Evolutionary conservation across 176 grass and related monocot genomes (phyloP), one percentile per base, ranked within the genome.

Genomic region (Aechmea fasciata): DNA sequence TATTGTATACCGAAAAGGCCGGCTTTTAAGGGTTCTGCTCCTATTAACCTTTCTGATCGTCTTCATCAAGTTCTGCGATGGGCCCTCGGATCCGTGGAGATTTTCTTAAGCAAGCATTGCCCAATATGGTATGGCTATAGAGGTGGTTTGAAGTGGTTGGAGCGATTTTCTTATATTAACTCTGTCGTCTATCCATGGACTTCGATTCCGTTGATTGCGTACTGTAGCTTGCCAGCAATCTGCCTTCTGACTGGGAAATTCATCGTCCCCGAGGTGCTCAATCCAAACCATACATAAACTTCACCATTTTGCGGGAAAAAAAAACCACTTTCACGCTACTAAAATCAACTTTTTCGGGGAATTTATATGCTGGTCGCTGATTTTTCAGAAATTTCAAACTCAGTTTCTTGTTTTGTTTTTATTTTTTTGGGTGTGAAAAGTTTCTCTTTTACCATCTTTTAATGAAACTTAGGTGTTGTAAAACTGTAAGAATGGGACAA

Each of bases 71-170:
- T 85, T 48, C 55, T 85, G 51, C 62, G 82, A 65, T 85, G 82
- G 82, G 82, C 82, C 26, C 76, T 85, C 25, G 82, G 82, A 50
- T 85, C 82, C 24, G 82, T 85, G 11, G 82, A 85, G 71, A 85
- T 85, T 29, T 85, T 85, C 75, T 71, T 85, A 13, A 85, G 82
- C 82, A 80, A 80, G 82, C 82, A 85, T 65, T 85, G 82, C n/a
- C 82, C 82, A 3, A 80, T 85, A 55, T 85, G 82, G 82, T 85
- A 85, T 67, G 82, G 82, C 25, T 85, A 85, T 50, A 54, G 77
- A 76, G 77, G 82, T 47, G 82, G 82, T 49, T 63, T 85, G 48
- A 85, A 85, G 71, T 71, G 76, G 71, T 74, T 85, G 18, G 76
- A 85, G 57, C 66, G 82, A 3, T 74, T 85, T 69, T 79, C 76